Evolutionary conservation across 2,329 filamentous ascomycete species (phyloP), one percentile per base, ranked within the genome.

Genomic region (Sporothrix brasiliensis): DNA sequence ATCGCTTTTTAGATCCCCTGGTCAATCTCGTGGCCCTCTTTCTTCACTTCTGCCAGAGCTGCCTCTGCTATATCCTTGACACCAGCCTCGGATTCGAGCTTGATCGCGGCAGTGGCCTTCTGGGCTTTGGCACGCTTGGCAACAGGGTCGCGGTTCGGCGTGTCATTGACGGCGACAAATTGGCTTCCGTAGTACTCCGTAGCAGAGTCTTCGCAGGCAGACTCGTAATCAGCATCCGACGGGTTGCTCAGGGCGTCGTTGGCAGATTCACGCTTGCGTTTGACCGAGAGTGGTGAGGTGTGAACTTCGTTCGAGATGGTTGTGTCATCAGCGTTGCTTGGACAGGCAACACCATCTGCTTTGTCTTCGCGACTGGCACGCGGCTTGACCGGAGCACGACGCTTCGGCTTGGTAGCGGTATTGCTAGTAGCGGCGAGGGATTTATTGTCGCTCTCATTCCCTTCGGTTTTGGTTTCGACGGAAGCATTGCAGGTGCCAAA

Each of bases 201-300:
- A 61, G 16, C 24, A 44, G 41, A 13, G 61, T 52, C 44, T 10
- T 68, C 56, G 6, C 13, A 30, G 19, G 56, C 52, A 14, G 70
- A 21, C 7, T 30, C 52, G 21, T 69, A 6, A 2, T 68, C 65
- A 19, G 67, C 50, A 16, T 27, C 58, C 30, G 56, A n/a, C n/a
- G 56, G 10, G 19, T 13, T 41, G 19, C 10, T 44, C 21, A 13
- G 44, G 21, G 13, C 19, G 30, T 21, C 50, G 14, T 61, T 52
- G 9, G 65, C n/a, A 66, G 75, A 74, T 41, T 69, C 67, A 53
- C 72, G 67, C 73, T 75, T 73, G 56, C 73, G 54, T 72, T 79
- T 78, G 63, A 76, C 75, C 70, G 77, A 77, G 66, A 74, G 58
- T 16, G 77, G 61, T 1, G 66, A 58, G 3, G 2, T 53, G 2